Percentiles rank a stretch among this genome's conserved stretches.
Evolutionary conservation across 176 grass and related monocot species (phyloP).

Genomic region (Oryza australiensis): DNA sequence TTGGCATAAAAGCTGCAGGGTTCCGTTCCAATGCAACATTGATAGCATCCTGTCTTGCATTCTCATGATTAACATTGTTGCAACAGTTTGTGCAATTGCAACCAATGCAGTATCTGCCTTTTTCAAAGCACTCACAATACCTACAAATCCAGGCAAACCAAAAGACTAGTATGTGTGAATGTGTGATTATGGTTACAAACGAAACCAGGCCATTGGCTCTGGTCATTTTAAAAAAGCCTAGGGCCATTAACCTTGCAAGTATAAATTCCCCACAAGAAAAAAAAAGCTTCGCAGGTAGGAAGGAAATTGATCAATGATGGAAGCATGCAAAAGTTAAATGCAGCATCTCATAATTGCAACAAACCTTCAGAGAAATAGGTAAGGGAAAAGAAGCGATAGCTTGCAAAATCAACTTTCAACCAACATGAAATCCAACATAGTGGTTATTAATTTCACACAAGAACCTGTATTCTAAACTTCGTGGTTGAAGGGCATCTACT

Average conservation of each 20-base stretch:
- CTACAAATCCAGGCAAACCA: conserved; percentile 30
- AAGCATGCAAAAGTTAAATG: not conserved
- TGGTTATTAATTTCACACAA: not conserved
- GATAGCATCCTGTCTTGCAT: conserved; percentile 39
- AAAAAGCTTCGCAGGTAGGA: not conserved
- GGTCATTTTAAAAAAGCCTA: not conserved
- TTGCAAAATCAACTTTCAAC: not conserved
- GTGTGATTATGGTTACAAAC: not conserved
- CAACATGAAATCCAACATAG: not conserved
- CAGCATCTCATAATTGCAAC: not conserved
- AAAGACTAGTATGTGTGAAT: conserved; percentile 2
- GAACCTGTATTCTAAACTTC: not conserved
- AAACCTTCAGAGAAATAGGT: not conserved
- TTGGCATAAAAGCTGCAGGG: conserved; percentile 39
- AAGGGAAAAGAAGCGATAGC: not conserved
- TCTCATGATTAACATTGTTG: conserved; percentile 41
- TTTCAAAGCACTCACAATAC: conserved; percentile 54
- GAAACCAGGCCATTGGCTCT: not conserved
- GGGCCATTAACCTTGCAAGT: not conserved
- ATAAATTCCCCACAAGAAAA: no score
- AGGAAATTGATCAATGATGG: not conserved
- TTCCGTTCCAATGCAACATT: conserved; percentile 38
- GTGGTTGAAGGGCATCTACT: not conserved
- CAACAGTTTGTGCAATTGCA: conserved; percentile 48
- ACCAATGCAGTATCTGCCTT: conserved; percentile 40